Evolutionary conservation across 306 rosid species (phyloP), one percentile per base, ranked within the genome.

Genomic region (Adenanthera pavonina): DNA sequence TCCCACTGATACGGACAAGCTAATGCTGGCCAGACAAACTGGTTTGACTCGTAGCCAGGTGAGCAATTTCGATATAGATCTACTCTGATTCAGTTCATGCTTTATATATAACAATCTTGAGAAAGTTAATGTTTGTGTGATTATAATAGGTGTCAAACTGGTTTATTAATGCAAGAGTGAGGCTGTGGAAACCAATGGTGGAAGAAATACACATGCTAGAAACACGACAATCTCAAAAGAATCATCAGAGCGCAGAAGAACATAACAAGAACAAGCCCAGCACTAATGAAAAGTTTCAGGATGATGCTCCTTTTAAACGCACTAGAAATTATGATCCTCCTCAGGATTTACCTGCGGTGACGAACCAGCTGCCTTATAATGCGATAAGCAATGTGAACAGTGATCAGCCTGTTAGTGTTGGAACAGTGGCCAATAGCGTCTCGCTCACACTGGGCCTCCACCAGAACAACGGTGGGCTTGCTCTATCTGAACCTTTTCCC

Each of bases 171-270:
- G 95, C 95, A 47, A 88, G 95, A 80, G 95, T 91, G 44, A 79
- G 95, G 86, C 82, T 91, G 6, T 91, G 95, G 95, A 91, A 91
- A 72, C 95, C 95, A 35, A 89, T 91, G 95, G 95, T 91, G 70
- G 93, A 91, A 80, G 95, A 91, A 78, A 91, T 91, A 74, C 88
- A 91, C 80, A 86, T 30, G 82, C 88, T 87, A 5, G 95, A 91
- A 85, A 89, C 87, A 19, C 82, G 89, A 48, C 90, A 89, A 74
- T 77, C 84, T 3, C 90, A 87, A 16, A 87, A 87, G 44, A 36
- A 75, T 71, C 48, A 81, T 11, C 88, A 81, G 15, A 90, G 6
- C 38, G 2, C 79, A 77, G 87, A 74, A 15, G 84, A 72, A 15
- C 59, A 67, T 36, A 79, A 49, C 33, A 51, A 47, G 20, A 80